A percentile compares a stretch with the other conserved stretches of the same genome.
These are phyloP conservation scores for Plectranthus barbatus DNA, from an alignment of 257 asterid genomes.

Conservation along the genomic window DNA sequence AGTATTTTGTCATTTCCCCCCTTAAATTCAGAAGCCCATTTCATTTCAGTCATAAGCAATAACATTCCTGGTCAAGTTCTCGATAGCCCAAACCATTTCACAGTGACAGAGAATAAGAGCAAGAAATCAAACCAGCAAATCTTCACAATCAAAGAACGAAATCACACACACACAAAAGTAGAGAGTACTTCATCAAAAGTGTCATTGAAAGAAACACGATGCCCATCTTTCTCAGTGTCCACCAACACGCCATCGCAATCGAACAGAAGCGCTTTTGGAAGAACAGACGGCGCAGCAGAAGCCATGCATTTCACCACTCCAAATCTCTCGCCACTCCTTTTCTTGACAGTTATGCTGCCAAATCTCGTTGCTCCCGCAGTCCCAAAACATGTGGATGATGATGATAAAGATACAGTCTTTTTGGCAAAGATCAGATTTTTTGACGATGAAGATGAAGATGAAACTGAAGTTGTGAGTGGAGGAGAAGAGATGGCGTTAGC, in stretches of 20 bases:
- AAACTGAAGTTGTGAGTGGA: constrained; percentile 29
- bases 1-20: too few relatives aligned
- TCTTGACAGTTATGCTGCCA: constrained; percentile 12
- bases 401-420: constrained; percentile 22
- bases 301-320: constrained; percentile 41
- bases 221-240: constrained; percentile 98
- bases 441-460: constrained; percentile 26
- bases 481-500: constrained; percentile 30
- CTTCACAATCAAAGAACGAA: neutral
- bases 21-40: neutral
- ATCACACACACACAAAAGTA: neutral
- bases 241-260: constrained; percentile 98
- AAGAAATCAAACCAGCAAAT: neutral
- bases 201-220: constrained; percentile 89
- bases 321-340: constrained; percentile 13
- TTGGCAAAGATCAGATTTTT: constrained; percentile 8
- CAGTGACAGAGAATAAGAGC: neutral
- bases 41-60: neutral
- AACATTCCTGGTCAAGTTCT: neutral
- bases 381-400: constrained; percentile 15
- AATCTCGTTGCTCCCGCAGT: constrained; percentile 18
- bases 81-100: too few relatives aligned
- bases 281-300: constrained; percentile 39
- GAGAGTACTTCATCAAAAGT: constrained; percentile 69
- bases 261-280: constrained; percentile 78